Percentiles rank a stretch among this genome's conserved stretches.
Conservation (phyloP, 345 rosid genomes). For the Salix suchowensis region DNA sequence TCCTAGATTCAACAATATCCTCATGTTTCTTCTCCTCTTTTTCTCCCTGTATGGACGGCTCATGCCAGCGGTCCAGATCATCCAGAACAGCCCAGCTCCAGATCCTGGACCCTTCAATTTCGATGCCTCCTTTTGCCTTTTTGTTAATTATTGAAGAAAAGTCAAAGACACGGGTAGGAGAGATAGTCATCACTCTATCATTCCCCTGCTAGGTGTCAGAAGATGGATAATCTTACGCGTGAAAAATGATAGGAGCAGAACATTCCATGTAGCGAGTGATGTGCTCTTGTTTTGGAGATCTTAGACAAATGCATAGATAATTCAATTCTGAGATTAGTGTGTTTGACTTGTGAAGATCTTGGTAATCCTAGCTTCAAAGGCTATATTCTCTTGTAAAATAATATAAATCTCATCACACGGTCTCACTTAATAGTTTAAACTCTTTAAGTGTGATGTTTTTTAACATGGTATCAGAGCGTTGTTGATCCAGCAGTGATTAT, state of each 20-base stretch:
- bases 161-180: conserved; percentile 6
- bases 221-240: background rate
- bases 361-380: background rate
- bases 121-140: background rate
- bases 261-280: background rate
- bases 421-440: fast-evolving
- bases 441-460: too few relatives aligned
- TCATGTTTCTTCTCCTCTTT: background rate
- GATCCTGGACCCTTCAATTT: conserved; percentile 12
- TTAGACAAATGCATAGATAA: too few relatives aligned
- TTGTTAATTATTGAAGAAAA: background rate
- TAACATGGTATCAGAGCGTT: too few relatives aligned
- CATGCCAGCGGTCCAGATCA: background rate
- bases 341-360: background rate
- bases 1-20: conserved; percentile 10
- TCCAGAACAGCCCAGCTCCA: background rate
- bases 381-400: too few relatives aligned
- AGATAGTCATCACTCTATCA: background rate
- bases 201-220: background rate
- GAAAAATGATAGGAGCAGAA: background rate
- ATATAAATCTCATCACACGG: too few relatives aligned
- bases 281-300: background rate
- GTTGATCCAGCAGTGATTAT: too few relatives aligned
- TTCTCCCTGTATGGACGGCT: background rate
- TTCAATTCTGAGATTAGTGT: background rate